phyloP scores from a whole-genome alignment of 345 rosid genomes.

The Lenwebbia sp. region DNA sequence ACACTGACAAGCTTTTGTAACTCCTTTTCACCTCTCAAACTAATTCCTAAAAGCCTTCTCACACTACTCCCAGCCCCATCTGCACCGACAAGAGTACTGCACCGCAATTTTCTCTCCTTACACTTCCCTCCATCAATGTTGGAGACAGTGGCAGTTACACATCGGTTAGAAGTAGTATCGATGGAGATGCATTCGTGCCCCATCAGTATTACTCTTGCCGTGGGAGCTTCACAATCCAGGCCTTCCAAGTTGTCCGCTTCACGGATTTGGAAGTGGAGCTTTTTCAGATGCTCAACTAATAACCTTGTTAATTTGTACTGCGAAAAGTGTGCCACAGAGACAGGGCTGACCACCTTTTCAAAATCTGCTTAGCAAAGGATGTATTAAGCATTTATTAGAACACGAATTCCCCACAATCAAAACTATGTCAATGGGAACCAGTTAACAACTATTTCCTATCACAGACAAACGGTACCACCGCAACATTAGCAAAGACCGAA shows the following conservation, averaged over 20 bases:
- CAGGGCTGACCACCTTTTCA: slow-evolving; percentile 73
- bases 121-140: slow-evolving; percentile 33
- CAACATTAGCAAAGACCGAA: not conserved
- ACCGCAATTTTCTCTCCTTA: slow-evolving; percentile 37
- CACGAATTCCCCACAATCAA: not conserved
- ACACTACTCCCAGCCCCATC: slow-evolving; percentile 90
- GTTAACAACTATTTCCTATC: not conserved
- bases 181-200: slow-evolving; percentile 80
- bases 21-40: slow-evolving; percentile 66
- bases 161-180: slow-evolving; percentile 22
- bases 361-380: slow-evolving; percentile 41
- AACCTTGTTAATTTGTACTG: slow-evolving; percentile 67
- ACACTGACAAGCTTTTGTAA: slow-evolving; percentile 86
- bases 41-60: slow-evolving; percentile 52
- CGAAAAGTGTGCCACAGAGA: slow-evolving; percentile 86
- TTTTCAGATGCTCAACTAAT: slow-evolving; percentile 57
- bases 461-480: not conserved
- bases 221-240: slow-evolving; percentile 11
- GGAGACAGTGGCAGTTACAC: slow-evolving; percentile 49
- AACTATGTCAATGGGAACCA: not conserved
- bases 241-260: slow-evolving; percentile 16
- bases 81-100: slow-evolving; percentile 62
- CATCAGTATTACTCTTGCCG: slow-evolving; percentile 49
- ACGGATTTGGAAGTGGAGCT: slow-evolving; percentile 31
- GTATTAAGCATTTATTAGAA: not conserved